Evolutionary conservation across 2,329 filamentous ascomycete genomes (phyloP).

Genomic region (Pestalotiopsis sp.): DNA sequence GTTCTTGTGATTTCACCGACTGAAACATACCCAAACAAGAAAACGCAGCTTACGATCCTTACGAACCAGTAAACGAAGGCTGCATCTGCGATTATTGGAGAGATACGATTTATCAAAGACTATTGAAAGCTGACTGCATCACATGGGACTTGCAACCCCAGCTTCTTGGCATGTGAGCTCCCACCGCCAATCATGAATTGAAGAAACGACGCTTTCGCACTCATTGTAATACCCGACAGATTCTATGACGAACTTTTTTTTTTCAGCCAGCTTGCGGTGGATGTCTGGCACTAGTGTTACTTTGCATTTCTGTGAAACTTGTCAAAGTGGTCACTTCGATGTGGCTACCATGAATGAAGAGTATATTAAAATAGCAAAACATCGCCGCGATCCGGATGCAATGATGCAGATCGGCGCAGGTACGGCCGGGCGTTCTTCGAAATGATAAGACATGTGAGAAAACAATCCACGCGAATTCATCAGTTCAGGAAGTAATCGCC

Average conservation of each 20-base stretch:
- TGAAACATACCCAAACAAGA: not conserved
- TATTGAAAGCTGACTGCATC: not conserved
- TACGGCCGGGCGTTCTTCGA: not conserved
- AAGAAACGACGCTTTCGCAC: not conserved
- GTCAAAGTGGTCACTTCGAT: no score
- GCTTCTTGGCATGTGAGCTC: not conserved
- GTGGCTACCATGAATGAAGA: no score
- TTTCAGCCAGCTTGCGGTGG: no score
- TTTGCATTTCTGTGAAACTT: no score
- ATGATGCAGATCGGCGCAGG: not conserved
- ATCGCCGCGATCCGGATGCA: not conserved
- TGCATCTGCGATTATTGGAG: not conserved
- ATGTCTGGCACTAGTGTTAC: no score
- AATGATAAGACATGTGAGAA: conserved; percentile 4
- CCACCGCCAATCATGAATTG: not conserved
- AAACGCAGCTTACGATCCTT: not conserved
- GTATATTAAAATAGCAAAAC: not conserved
- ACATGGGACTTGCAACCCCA: not conserved
- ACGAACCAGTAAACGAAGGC: not conserved
- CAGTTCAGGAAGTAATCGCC: not conserved
- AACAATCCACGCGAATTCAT: not conserved
- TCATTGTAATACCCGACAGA: no score
- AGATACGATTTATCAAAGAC: not conserved
- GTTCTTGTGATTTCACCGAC: not conserved
- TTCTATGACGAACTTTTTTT: no score